Conservation (phyloP, 441 rosid genomes). For the Corymbia citriodora region DNA sequence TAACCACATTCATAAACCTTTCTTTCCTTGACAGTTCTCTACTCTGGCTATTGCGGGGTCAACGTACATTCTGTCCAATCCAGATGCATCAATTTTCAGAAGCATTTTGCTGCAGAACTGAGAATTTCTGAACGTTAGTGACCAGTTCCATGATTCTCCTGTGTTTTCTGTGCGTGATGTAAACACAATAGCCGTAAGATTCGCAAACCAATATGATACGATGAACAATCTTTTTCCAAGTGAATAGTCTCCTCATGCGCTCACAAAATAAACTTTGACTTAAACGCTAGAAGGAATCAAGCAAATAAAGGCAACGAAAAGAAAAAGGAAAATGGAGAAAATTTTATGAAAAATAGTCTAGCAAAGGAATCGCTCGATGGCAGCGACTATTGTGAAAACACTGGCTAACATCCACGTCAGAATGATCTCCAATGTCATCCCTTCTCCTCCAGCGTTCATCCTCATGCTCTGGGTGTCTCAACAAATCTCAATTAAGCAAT, state of each 20-base stretch:
- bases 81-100: neutral
- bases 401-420: neutral
- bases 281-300: neutral
- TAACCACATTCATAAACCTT: neutral
- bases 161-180: neutral
- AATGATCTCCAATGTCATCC: neutral
- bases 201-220: neutral
- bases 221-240: neutral
- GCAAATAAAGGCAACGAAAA: neutral
- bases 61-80: neutral
- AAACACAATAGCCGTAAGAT: neutral
- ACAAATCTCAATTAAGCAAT: neutral
- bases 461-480: neutral
- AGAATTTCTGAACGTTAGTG: neutral
- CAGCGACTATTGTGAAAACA: neutral
- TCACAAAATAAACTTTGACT: neutral
- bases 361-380: neutral
- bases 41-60: neutral
- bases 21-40: neutral
- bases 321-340: accelerated
- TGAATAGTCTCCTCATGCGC: neutral
- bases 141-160: neutral
- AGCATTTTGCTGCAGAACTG: neutral
- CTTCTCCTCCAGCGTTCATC: neutral
- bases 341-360: neutral